phyloP scores from a whole-genome alignment of 1,139 yeast species.

The Diutina mesorugosa region DNA sequence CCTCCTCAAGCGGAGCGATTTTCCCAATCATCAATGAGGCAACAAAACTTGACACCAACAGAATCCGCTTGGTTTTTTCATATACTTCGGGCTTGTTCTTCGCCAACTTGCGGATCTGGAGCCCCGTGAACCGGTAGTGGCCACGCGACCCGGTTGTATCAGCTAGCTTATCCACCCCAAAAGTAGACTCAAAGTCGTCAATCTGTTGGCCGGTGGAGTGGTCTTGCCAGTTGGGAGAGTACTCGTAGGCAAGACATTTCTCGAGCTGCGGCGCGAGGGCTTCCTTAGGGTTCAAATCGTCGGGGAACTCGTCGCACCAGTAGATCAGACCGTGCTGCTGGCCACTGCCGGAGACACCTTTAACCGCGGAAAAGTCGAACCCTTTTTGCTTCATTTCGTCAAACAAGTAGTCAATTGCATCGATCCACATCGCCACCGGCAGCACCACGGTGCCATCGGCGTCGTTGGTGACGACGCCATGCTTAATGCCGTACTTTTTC shows the following conservation, averaged over 20 bases:
- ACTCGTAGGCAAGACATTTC: slow-evolving; percentile 43
- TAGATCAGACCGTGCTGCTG: slow-evolving; percentile 90
- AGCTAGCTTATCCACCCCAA: slow-evolving; percentile 57
- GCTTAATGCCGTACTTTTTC: slow-evolving; percentile 40
- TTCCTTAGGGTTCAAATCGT: slow-evolving; percentile 15
- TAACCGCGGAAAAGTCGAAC: slow-evolving; percentile 51
- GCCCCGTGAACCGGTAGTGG: slow-evolving; percentile 82
- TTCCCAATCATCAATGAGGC: slow-evolving; percentile 60
- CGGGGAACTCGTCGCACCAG: slow-evolving; percentile 45
- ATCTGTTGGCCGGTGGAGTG: slow-evolving; percentile 73
- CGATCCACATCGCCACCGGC: slow-evolving; percentile 88
- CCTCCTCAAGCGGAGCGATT: slow-evolving; percentile 56
- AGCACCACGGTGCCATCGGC: slow-evolving; percentile 48
- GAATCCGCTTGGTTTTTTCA: slow-evolving; percentile 43
- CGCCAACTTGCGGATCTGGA: slow-evolving; percentile 71
- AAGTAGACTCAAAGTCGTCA: slow-evolving; percentile 46
- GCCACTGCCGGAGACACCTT: slow-evolving; percentile 72
- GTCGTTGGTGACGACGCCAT: slow-evolving; percentile 55
- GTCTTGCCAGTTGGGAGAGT: slow-evolving; percentile 92
- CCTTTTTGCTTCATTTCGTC: slow-evolving; percentile 34
- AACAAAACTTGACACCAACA: slow-evolving; percentile 69
- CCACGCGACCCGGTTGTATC: slow-evolving; percentile 73
- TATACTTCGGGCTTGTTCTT: slow-evolving; percentile 37
- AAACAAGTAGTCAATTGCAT: slow-evolving; percentile 60
- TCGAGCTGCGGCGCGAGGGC: slow-evolving; percentile 11